Evolutionary conservation across 805 yeast genomes (phyloP).

Genomic region (Scheffersomyces coipomensis): DNA sequence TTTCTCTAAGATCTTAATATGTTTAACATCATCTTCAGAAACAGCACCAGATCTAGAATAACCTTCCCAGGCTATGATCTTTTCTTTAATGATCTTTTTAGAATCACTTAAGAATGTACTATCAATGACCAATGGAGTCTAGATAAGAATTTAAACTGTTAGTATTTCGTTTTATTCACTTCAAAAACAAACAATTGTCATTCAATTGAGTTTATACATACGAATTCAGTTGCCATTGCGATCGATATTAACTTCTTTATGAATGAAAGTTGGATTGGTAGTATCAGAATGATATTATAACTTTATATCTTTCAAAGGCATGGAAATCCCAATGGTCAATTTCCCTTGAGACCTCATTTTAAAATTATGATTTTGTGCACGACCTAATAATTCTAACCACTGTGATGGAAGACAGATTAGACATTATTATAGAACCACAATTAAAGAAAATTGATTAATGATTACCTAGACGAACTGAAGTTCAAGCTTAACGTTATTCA

Average conservation of each 20-base stretch:
- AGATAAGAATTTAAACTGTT: neutral
- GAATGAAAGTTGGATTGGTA: neutral
- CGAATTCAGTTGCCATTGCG: slow-evolving; percentile 4
- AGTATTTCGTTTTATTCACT: neutral
- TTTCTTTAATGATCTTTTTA: slow-evolving; percentile 65
- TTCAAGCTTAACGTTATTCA: too few relatives aligned
- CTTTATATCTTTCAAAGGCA: too few relatives aligned
- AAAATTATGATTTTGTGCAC: too few relatives aligned
- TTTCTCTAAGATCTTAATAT: slow-evolving; percentile 53
- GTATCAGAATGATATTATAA: too few relatives aligned
- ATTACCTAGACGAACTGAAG: too few relatives aligned
- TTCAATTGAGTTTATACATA: neutral
- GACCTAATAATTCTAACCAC: too few relatives aligned
- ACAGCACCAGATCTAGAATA: slow-evolving; percentile 72
- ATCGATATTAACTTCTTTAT: neutral
- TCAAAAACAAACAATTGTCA: neutral
- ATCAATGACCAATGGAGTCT: slow-evolving; percentile 49
- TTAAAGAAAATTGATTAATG: too few relatives aligned
- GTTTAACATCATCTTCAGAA: slow-evolving; percentile 64
- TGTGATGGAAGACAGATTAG: too few relatives aligned
- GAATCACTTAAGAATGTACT: slow-evolving; percentile 66
- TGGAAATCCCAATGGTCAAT: too few relatives aligned
- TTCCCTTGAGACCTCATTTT: too few relatives aligned
- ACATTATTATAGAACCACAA: too few relatives aligned
- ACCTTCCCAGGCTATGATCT: slow-evolving; percentile 92